Evolutionary conservation across 2,329 filamentous ascomycete species (phyloP), one percentile per base, ranked within the genome.

Genomic region (Fusarium liriodendri): DNA sequence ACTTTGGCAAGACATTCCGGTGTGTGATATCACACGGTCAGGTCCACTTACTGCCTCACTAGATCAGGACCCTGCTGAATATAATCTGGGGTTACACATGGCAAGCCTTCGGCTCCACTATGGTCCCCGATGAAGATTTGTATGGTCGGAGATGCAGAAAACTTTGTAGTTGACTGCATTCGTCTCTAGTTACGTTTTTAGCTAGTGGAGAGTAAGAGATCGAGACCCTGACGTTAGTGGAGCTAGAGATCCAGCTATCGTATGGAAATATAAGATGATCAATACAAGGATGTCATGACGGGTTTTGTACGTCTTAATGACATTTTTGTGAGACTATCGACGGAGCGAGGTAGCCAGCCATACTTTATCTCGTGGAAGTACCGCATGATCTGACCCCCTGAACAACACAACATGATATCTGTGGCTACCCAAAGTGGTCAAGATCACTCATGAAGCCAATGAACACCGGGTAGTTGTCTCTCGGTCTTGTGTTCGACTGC

Each of bases 61-160:
- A 35, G 52, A 35, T n/a, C n/a, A 58, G 20, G 5, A 62, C 38
- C 18, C 62, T 13, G 62, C 33, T 62, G 6, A 4, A 5, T 18
- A 4, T 14, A 8, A 45, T 50, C 35, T 35, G 45, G 22, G 25
- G 58, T 66, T 69, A 58, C 64, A 69, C 64, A 58, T 37, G 20
- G 3, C 20, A 27, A 32, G 35, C 47, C 45, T 16, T 20, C 13
- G 14, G 18, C 20, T 62, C 70, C 70, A 71, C 64, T 5, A 27
- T 54, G 25, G 42, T 22, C 47, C 4, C 40, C 47, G 29, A 10
- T 8, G 13, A 32, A 29, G 35, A 59, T 58, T 13, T 62, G 40
- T 63, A 32, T 38, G 40, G 52, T 14, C 59, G 47, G 25, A 2
- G 8, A 5, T 5, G 20, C 18, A 11, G 18, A 58, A 35, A 14